Conservation (phyloP, 2,329 filamentous ascomycete species). For the Emericellopsis cladophorae region DNA sequence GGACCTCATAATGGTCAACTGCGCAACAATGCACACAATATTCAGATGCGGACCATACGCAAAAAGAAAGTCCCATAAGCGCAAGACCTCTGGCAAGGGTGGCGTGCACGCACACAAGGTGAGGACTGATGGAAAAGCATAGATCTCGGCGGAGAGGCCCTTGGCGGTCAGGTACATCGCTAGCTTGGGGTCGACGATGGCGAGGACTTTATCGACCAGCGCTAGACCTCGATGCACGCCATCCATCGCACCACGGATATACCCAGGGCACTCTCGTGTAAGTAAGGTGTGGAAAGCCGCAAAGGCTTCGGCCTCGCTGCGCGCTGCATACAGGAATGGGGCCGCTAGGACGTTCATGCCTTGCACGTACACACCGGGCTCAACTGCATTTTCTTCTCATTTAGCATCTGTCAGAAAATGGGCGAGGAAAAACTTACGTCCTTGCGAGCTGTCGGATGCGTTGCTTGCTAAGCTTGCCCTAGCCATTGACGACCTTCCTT, state of each 20-base stretch:
- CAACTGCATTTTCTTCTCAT: conserved; percentile 12
- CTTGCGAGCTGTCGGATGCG: conserved; percentile 2
- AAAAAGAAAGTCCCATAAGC: conserved; percentile 94
- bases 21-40: conserved; percentile 90
- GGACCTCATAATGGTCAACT: conserved; percentile 78
- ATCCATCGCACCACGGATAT: conserved; percentile 93
- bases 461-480: conserved; percentile 11
- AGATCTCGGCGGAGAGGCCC: conserved; percentile 83
- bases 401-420: background rate
- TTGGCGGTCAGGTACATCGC: conserved; percentile 75
- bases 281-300: conserved; percentile 81
- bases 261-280: conserved; percentile 79
- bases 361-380: conserved; percentile 85
- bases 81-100: conserved; percentile 81
- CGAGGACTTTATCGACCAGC: conserved; percentile 82
- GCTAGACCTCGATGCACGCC: conserved; percentile 87
- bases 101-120: conserved; percentile 94
- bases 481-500: conserved; percentile 1
- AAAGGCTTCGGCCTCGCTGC: conserved; percentile 91
- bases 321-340: conserved; percentile 87
- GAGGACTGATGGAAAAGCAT: conserved; percentile 89
- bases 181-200: conserved; percentile 82
- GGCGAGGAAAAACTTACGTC: background rate
- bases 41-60: conserved; percentile 93
- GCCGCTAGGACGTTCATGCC: conserved; percentile 98